Evolutionary conservation across 176 grass and related monocot species (phyloP).

Genomic region (Thalia dealbata): DNA sequence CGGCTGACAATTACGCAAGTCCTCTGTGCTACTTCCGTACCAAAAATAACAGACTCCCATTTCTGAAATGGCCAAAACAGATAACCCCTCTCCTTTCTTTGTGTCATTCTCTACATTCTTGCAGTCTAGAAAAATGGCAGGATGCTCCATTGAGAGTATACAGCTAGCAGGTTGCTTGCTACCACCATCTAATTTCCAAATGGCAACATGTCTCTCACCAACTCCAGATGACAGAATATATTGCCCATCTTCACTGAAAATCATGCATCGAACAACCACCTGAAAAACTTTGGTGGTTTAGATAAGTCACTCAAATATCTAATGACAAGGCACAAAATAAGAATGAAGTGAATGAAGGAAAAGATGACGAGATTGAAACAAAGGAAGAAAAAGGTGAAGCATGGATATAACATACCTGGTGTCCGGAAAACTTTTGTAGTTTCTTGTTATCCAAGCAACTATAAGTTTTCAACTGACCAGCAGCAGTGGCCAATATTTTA

Average conservation of each 20-base stretch:
- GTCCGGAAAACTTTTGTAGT: constrained; percentile 82
- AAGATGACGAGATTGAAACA: constrained; percentile 13
- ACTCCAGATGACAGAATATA: constrained; percentile 84
- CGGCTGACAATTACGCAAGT: constrained; percentile 54
- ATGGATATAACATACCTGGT: constrained; percentile 44
- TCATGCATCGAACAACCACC: constrained; percentile 75
- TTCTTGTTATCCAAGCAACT: constrained; percentile 71
- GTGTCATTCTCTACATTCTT: constrained; percentile 29
- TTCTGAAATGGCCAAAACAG: constrained; percentile 79
- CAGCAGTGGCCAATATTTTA: constrained; percentile 70
- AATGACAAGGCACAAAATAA: not conserved
- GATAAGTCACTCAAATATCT: constrained; percentile 1
- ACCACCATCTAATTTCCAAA: constrained; percentile 57
- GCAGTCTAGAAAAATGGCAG: constrained; percentile 67
- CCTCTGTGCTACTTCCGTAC: constrained; percentile 48
- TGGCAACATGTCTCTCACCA: constrained; percentile 76
- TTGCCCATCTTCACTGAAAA: constrained; percentile 56
- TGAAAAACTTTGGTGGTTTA: constrained; percentile 13
- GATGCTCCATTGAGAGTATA: constrained; percentile 81
- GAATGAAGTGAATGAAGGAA: not conserved
- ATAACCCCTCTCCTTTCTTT: constrained; percentile 26
- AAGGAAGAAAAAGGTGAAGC: not conserved
- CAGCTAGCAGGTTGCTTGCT: constrained; percentile 51
- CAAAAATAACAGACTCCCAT: constrained; percentile 81
- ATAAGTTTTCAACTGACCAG: constrained; percentile 82